These are phyloP conservation scores for Anaeromyces robustus DNA, from an alignment of 192 early-diverging fungal genomes.

Conservation along the genomic window DNA sequence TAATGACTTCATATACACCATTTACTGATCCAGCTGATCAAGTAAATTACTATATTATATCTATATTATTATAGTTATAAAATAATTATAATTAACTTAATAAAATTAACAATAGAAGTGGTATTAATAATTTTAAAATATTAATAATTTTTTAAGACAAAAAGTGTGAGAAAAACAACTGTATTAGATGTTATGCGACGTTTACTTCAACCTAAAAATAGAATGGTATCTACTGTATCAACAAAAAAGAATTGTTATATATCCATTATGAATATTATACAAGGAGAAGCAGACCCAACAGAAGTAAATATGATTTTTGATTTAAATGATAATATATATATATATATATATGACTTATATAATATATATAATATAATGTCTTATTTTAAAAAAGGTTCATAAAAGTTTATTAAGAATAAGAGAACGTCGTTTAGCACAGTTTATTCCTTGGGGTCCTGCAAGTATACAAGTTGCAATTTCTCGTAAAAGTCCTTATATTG, in stretches of 20 bases:
- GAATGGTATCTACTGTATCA: constrained; percentile 86
- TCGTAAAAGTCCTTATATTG: constrained; percentile 81
- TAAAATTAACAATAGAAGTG: no score
- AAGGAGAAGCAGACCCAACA: constrained; percentile 94
- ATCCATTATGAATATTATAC: constrained; percentile 96
- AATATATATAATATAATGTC: no score
- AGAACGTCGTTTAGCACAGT: constrained; percentile 82
- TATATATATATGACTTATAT: no score
- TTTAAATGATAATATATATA: no score
- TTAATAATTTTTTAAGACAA: constrained; percentile 25
- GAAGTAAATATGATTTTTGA: constrained; percentile 67
- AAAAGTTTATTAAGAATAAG: constrained; percentile 90
- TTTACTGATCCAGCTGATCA: constrained; percentile 85
- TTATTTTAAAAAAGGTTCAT: constrained; percentile 67
- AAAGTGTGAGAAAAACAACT: constrained; percentile 88
- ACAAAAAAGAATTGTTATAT: constrained; percentile 92
- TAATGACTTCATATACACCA: constrained; percentile 90
- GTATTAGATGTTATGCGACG: constrained; percentile 96
- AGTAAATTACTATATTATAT: constrained; percentile 13
- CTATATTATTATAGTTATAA: no score
- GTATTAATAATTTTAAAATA: not conserved
- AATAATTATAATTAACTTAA: no score
- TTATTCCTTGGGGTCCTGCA: constrained; percentile 99
- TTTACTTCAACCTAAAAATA: constrained; percentile 90
- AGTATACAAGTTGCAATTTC: constrained; percentile 96